Evolutionary conservation across 1,139 yeast species (phyloP).

Genomic region (Candida sojae): DNA sequence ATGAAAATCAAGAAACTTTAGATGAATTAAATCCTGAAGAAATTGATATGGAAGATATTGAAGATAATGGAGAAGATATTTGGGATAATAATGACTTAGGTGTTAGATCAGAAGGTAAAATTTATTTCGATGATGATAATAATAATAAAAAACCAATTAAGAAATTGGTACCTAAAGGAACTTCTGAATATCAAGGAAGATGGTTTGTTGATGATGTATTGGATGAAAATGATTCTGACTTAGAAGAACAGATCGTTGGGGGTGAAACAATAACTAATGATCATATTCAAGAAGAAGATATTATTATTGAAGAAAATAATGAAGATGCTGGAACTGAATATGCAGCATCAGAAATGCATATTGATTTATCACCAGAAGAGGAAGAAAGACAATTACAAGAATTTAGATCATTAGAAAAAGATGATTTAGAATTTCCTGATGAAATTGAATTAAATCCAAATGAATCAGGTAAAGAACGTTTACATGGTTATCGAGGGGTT

Average conservation of each 20-base stretch:
- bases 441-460: slow-evolving; percentile 83
- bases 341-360: slow-evolving; percentile 58
- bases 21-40: slow-evolving; percentile 69
- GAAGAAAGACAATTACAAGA: slow-evolving; percentile 75
- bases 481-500: slow-evolving; percentile 81
- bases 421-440: slow-evolving; percentile 93
- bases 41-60: slow-evolving; percentile 54
- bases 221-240: slow-evolving; percentile 53
- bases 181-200: slow-evolving; percentile 91
- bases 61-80: slow-evolving; percentile 9
- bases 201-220: slow-evolving; percentile 74
- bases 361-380: slow-evolving; percentile 79
- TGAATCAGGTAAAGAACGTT: slow-evolving; percentile 73
- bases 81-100: slow-evolving; percentile 32
- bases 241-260: slow-evolving; percentile 36
- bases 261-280: slow-evolving; percentile 21
- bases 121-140: slow-evolving; percentile 51
- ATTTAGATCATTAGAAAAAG: slow-evolving; percentile 70
- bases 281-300: slow-evolving; percentile 41
- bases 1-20: slow-evolving; percentile 61
- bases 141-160: slow-evolving; percentile 29
- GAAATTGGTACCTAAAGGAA: slow-evolving; percentile 73
- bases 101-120: slow-evolving; percentile 72
- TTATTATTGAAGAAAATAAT: slow-evolving; percentile 25
- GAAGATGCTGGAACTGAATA: slow-evolving; percentile 48